Base-by-base conservation (phyloP, 495 filamentous ascomycete species). In the Massariosphaeria phaeospora region DNA sequence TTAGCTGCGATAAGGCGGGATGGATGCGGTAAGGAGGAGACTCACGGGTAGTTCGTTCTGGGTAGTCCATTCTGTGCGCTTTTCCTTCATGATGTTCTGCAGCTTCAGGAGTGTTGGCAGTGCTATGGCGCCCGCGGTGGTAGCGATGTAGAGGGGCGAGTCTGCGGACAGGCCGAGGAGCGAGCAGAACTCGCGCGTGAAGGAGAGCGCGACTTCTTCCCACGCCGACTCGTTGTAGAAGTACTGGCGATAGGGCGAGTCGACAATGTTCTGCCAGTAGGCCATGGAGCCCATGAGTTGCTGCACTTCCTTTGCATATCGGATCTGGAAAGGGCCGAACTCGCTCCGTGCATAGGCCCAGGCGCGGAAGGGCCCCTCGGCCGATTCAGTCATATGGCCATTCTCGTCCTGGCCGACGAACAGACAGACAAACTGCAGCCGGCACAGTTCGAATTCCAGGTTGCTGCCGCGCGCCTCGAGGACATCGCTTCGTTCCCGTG, bases 111-210 rank as follows among this genome's bases (percentile, higher is more conserved):
- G 71, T 6, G 80, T 86, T 0, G 93, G 93, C 1, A 99, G 70
- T 0, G 93, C 90, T 13, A 99, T 90, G 4, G 87, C 84, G 20
- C 93, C 93, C 11, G 93, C 93, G 18, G 91, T 97, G 0, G 82
- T 84, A 31, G 93, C 90, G 24, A 95, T 81, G 64, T 95, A 94
- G 21, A 99, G 80, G 0, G 93, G 93, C 0, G 86, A 91, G 49
- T 91, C 85, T 13, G 91, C 88, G 0, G 86, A 88, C 2, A 97
- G 75, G 1, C 88, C 89, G 1, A 97, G 77, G 7, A 97, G 74
- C n/a, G 84, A 86, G 72, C 93, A 97, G 72, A 96, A 99, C 66
- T 96, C 91, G 38, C 85, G 81, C 0, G 89, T 96, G 68, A 97
- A 99, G 1, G 85, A 85, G 30, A 79, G 70, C 2, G 86, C 80